A percentile compares a stretch with the other conserved stretches of the same genome.
These are phyloP conservation scores for Peronospora farinosa DNA, from an alignment of 352 stramenopile genomes.

Conservation along the genomic window DNA sequence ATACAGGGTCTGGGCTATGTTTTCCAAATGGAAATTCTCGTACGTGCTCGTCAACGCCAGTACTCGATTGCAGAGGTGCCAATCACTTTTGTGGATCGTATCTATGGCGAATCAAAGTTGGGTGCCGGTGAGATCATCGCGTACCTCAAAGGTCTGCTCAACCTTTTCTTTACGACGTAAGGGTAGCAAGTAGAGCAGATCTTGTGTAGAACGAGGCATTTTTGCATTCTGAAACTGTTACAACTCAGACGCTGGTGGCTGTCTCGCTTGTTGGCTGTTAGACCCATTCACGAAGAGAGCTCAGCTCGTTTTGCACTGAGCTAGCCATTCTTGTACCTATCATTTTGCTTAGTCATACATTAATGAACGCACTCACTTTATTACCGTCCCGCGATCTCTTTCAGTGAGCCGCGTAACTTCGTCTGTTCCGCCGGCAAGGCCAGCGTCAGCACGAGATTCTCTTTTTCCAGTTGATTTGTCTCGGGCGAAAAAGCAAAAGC, in stretches of 20 bases:
- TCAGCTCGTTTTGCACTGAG: too few relatives aligned
- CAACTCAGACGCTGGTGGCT: conserved; percentile 7
- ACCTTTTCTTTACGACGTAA: conserved; percentile 94
- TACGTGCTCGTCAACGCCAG: conserved; percentile 87
- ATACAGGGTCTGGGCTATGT: conserved; percentile 92
- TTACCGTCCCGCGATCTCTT: conserved; percentile 10
- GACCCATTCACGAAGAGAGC: conserved; percentile 5
- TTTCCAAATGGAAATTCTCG: conserved; percentile 99
- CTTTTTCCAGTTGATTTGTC: conserved; percentile 11
- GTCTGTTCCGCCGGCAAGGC: conserved; percentile 12
- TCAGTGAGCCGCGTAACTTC: conserved; percentile 17
- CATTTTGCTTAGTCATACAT: conserved; percentile 22
- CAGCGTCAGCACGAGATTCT: conserved; percentile 18
- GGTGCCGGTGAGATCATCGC: conserved; percentile 95
- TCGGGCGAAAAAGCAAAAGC: conserved; percentile 10
- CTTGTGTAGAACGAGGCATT: conserved; percentile 14
- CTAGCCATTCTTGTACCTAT: conserved; percentile 7
- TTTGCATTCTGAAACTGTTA: conserved; percentile 26
- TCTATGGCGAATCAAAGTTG: conserved; percentile 98
- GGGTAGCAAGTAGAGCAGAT: conserved; percentile 6
- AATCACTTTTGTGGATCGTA: conserved; percentile 98
- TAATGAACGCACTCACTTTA: conserved; percentile 13
- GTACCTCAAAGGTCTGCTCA: conserved; percentile 94
- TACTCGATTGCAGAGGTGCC: conserved; percentile 94
- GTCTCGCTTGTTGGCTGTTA: conserved; percentile 10